Base-by-base conservation (phyloP, 495 filamentous ascomycete genomes). In the Aspergillus ellipticus region DNA sequence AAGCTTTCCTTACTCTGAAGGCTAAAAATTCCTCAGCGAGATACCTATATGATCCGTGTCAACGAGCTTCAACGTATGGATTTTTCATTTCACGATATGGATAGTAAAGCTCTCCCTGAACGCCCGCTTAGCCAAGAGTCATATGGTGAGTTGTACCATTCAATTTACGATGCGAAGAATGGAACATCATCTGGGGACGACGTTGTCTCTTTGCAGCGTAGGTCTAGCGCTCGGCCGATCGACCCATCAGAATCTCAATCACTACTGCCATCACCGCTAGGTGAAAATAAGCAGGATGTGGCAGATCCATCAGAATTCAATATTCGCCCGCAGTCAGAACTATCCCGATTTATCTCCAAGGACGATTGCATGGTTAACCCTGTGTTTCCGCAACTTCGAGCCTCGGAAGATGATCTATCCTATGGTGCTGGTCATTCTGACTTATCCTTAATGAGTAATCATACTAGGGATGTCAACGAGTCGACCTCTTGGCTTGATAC, bases 401-500 rank as follows among this genome's bases (percentile, higher is more conserved):
- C 35, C 13, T 42, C 41, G 9, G 51, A 50, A 16, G 59, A 49
- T 43, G 57, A 61, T 29, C 22, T 35, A n/a, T 19, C 41, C 11
- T 51, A 66, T 49, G 47, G 49, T 28, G 49, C 55, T 17, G 60
- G 56, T 11, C 71, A 64, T 39, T 65, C 69, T 19, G 68, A 74
- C 10, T 56, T 69, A 11, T 55, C 64, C 6, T 51, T 66, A 31
- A 53, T 65, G 56, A 66, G 68, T 49, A 63, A 65, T 8, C 55
- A 59, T 6, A 52, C 20, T 3, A 62, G 56, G 37, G 83, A 79
- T 28, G 74, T 78, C 26, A 89, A 88, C 54, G 89, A 89, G 56
- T 89, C 91, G 13, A 88, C 88, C 20, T 96, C 92, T 6, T 98
- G 94, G 94, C 73, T 98, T 8, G 92, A 97, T 65, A 95, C 94